phyloP scores from a whole-genome alignment of 192 early-diverging fungal genomes.

The Rhizoclosmatium globosum region DNA sequence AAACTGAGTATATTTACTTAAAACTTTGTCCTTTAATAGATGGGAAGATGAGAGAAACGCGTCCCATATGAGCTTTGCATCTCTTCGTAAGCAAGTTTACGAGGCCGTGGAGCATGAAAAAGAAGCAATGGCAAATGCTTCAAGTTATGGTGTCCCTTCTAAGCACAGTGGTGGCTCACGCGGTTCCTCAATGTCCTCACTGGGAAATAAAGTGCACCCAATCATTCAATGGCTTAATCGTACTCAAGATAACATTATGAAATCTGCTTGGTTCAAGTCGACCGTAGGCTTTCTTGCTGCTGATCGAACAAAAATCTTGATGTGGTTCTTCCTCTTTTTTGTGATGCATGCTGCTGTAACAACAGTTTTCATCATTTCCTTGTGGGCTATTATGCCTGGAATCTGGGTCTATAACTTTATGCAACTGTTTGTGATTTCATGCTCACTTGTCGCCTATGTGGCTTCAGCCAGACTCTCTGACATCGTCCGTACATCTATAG shows the following conservation, averaged over 20 bases:
- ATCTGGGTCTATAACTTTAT: conserved; percentile 30
- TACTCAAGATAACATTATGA: not conserved
- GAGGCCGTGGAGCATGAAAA: not conserved
- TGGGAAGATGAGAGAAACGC: not conserved
- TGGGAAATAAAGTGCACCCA: not conserved
- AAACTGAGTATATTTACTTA: no score
- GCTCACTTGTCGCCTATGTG: not conserved
- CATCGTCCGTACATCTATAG: conserved; percentile 14
- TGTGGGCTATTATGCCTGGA: conserved; percentile 17
- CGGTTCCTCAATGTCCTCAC: not conserved
- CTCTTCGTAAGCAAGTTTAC: not conserved
- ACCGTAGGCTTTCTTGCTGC: not conserved
- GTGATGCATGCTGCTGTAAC: not conserved
- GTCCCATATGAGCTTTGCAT: not conserved
- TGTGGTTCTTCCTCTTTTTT: not conserved
- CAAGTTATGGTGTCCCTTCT: no score
- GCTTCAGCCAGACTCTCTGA: conserved; percentile 2
- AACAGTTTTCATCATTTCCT: not conserved
- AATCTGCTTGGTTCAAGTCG: not conserved
- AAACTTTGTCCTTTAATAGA: not conserved
- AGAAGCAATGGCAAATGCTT: not conserved
- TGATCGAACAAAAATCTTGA: not conserved
- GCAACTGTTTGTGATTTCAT: conserved; percentile 32
- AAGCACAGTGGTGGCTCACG: not conserved
- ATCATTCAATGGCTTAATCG: not conserved